Percentiles rank a stretch among this genome's conserved stretches.
These are phyloP conservation scores for Cardamine resedifolia DNA, from an alignment of 345 rosid species.

Conservation along the genomic window DNA sequence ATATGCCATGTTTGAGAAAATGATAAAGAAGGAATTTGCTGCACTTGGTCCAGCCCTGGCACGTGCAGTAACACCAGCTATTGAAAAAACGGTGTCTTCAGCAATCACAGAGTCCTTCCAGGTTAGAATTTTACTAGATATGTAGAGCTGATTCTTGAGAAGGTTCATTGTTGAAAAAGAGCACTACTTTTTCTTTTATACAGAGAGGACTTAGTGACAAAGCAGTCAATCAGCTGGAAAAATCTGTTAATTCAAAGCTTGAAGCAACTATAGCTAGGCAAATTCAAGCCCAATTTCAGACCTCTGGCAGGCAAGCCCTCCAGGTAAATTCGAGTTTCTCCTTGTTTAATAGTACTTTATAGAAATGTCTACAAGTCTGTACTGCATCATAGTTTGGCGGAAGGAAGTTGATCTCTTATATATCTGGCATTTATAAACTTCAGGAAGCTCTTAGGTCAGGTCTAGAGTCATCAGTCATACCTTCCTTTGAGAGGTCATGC, in stretches of 20 bases:
- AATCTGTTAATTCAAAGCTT: constrained; percentile 73
- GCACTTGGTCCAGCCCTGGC: constrained; percentile 51
- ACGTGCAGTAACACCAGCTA: constrained; percentile 57
- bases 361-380: not conserved
- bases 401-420: constrained; percentile 19
- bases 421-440: constrained; percentile 16
- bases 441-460: constrained; percentile 74
- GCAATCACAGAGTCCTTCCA: constrained; percentile 79
- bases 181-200: constrained; percentile 29
- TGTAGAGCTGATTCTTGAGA: constrained; percentile 7
- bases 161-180: constrained; percentile 1
- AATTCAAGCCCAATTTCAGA: constrained; percentile 88
- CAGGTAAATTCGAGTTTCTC: constrained; percentile 53
- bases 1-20: constrained; percentile 57
- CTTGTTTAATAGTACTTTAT: not conserved
- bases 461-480: constrained; percentile 73
- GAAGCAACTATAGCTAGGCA: constrained; percentile 81
- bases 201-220: constrained; percentile 93
- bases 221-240: constrained; percentile 84
- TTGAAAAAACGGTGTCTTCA: constrained; percentile 68
- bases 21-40: constrained; percentile 67
- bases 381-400: constrained; percentile 18
- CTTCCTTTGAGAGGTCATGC: constrained; percentile 92
- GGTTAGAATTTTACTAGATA: constrained; percentile 46
- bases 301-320: constrained; percentile 90